These are phyloP conservation scores for Ceratocystis harringtonii DNA, from an alignment of 2,329 filamentous ascomycete species.

Conservation along the genomic window DNA sequence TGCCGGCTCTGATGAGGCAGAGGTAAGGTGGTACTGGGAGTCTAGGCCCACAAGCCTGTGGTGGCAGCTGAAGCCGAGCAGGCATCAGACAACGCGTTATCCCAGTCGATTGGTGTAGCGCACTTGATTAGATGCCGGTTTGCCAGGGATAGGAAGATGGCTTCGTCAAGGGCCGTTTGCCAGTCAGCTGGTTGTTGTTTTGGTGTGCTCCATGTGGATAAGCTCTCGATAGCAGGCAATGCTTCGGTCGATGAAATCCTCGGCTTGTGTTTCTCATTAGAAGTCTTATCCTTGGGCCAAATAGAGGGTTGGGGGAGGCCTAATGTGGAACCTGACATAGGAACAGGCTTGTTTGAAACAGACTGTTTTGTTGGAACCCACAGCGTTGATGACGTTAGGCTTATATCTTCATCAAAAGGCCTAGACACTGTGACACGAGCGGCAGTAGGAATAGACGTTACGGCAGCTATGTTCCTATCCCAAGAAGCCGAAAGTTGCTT, in stretches of 20 bases:
- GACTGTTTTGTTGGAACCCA: conserved; percentile 7
- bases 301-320: conserved; percentile 26
- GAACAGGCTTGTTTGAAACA: not conserved
- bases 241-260: conserved; percentile 6
- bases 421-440: not conserved
- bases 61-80: not conserved
- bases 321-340: not conserved
- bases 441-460: not conserved
- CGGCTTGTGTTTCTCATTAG: conserved; percentile 5
- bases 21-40: not conserved
- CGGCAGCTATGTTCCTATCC: conserved; percentile 10
- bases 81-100: not conserved
- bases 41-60: conserved; percentile 11
- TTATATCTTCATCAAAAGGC: conserved; percentile 4
- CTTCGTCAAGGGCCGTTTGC: conserved; percentile 26
- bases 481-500: conserved; percentile 16
- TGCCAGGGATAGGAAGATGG: conserved; percentile 19
- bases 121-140: not conserved
- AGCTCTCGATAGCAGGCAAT: conserved; percentile 1
- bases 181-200: conserved; percentile 19
- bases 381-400: conserved; percentile 8
- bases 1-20: not conserved
- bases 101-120: not conserved
- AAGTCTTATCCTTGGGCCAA: conserved; percentile 15
- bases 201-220: not conserved